Percentiles rank a stretch among this genome's conserved stretches.
phyloP scores from a whole-genome alignment of 1,139 yeast species.

The Sugiyamaella japonica region DNA sequence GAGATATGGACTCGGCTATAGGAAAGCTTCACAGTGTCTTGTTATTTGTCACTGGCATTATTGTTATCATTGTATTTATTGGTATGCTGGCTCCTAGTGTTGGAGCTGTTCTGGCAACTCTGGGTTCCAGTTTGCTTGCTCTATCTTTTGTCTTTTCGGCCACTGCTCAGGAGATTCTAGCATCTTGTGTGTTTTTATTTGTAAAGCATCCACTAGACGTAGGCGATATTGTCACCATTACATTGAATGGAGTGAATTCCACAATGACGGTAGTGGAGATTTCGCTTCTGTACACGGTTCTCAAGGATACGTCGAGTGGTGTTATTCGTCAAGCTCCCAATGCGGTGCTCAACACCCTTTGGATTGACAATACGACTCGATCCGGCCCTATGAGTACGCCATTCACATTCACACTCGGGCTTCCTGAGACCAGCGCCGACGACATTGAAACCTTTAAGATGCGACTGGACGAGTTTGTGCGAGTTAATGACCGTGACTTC shows the following conservation, averaged over 20 bases:
- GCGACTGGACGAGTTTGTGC: constrained; percentile 37
- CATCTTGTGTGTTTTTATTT: constrained; percentile 45
- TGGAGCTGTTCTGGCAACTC: constrained; percentile 44
- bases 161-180: constrained; percentile 44
- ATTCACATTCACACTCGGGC: constrained; percentile 36
- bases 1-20: constrained; percentile 46
- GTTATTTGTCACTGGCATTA: constrained; percentile 39
- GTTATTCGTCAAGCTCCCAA: constrained; percentile 44
- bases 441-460: constrained; percentile 39
- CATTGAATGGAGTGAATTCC: constrained; percentile 26
- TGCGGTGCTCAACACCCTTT: constrained; percentile 41
- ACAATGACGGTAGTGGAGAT: constrained; percentile 40
- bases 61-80: constrained; percentile 42
- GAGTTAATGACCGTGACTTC: constrained; percentile 42
- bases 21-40: constrained; percentile 43
- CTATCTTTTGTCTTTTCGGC: constrained; percentile 44
- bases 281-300: constrained; percentile 43
- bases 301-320: constrained; percentile 36
- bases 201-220: constrained; percentile 48
- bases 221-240: constrained; percentile 44
- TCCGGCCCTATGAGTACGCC: constrained; percentile 40
- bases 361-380: constrained; percentile 44
- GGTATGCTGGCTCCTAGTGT: constrained; percentile 47
- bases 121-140: constrained; percentile 45
- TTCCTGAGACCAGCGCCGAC: constrained; percentile 43